Evolutionary conservation across 1,284 basidiomycete species (phyloP).

Genomic region (Athelia psychrophila): DNA sequence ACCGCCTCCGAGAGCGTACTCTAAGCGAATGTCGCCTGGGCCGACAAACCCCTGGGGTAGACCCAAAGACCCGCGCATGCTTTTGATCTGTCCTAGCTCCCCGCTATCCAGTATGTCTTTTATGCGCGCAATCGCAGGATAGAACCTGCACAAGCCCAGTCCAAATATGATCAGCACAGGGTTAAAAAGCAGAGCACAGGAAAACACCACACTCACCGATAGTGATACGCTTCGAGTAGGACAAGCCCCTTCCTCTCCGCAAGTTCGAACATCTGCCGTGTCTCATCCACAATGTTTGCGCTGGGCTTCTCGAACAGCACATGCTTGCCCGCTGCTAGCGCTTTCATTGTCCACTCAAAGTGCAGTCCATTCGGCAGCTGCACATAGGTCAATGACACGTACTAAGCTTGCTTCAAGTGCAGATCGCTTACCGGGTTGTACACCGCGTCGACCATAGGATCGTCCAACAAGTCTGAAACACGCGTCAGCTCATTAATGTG

Average conservation of each 20-base stretch:
- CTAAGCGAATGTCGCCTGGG: constrained; percentile 42
- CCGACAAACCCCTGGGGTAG: constrained; percentile 27
- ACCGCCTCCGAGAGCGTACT: constrained; percentile 58
- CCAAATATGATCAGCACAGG: no score
- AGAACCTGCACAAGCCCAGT: constrained; percentile 33
- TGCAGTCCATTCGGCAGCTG: constrained; percentile 70
- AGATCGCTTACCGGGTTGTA: constrained; percentile 58
- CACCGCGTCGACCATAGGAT: constrained; percentile 56
- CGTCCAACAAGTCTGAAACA: constrained; percentile 50
- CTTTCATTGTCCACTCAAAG: constrained; percentile 77
- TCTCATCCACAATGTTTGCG: constrained; percentile 58
- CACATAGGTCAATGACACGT: constrained; percentile 1
- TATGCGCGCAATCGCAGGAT: constrained; percentile 48
- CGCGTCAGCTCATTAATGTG: background rate
- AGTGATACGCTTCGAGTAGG: constrained; percentile 42
- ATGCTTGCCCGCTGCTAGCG: constrained; percentile 67
- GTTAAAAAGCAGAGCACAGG: no score
- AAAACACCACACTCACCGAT: background rate
- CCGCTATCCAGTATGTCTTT: constrained; percentile 38
- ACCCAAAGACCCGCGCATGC: constrained; percentile 21
- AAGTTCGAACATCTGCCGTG: constrained; percentile 37
- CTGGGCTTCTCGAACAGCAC: constrained; percentile 73
- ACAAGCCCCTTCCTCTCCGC: constrained; percentile 40
- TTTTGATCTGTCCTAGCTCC: constrained; percentile 31
- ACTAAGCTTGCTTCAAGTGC: background rate